Conservation (phyloP, 176 grass and related monocot species). For the Cymbopogon citratus region DNA sequence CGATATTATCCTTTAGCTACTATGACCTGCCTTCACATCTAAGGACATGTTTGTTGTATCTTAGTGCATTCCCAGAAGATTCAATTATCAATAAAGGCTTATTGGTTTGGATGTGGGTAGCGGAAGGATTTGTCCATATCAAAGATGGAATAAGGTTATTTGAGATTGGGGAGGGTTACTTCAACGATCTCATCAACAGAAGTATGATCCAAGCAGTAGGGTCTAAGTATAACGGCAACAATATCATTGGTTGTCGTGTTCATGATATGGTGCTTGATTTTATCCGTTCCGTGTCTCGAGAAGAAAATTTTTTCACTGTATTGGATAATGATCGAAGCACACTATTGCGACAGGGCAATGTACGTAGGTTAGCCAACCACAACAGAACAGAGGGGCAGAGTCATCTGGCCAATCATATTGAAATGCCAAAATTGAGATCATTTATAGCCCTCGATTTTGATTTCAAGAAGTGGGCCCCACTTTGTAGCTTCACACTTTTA, state of each 20-base stretch:
- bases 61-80: conserved; percentile 6
- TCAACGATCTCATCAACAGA: conserved; percentile 15
- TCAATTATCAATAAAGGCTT: background rate
- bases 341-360: too few relatives aligned
- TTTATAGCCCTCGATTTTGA: too few relatives aligned
- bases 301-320: background rate
- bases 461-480: too few relatives aligned
- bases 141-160: background rate
- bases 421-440: too few relatives aligned
- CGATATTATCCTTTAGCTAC: conserved; percentile 19
- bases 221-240: background rate
- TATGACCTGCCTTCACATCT: background rate
- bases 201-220: background rate
- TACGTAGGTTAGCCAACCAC: too few relatives aligned
- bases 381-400: too few relatives aligned
- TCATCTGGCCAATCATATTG: too few relatives aligned
- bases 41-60: conserved; percentile 1
- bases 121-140: background rate
- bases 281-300: background rate
- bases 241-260: background rate
- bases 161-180: background rate
- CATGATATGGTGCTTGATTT: conserved; percentile 15
- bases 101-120: background rate
- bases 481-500: too few relatives aligned
- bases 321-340: too few relatives aligned